These are phyloP conservation scores for Zygnema circumcarinatum DNA, from an alignment of 139 green algal species.

Conservation along the genomic window DNA sequence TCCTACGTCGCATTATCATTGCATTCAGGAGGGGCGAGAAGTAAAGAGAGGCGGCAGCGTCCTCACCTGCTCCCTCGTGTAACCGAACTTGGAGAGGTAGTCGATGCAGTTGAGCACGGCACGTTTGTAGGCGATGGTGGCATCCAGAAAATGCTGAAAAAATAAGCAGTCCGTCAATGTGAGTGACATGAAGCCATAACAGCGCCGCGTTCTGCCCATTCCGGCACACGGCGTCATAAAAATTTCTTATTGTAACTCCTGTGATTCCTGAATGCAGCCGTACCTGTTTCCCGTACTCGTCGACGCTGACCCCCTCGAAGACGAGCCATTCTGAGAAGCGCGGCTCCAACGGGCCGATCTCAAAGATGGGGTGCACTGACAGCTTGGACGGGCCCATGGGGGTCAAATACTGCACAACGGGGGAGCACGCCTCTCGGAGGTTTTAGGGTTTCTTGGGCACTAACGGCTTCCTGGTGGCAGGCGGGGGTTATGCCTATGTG, in stretches of 20 bases:
- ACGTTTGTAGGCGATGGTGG: conserved; percentile 78
- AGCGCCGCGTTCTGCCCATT: no score
- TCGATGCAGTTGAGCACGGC: conserved; percentile 79
- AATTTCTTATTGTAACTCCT: no score
- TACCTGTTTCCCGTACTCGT: conserved; percentile 66
- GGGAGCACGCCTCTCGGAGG: no score
- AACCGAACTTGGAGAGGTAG: conserved; percentile 80
- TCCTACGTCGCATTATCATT: no score
- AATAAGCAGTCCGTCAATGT: background rate
- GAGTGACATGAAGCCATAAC: background rate
- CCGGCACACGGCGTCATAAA: no score
- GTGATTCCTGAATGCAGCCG: no score
- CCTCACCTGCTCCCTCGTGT: conserved; percentile 43
- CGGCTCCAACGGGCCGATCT: conserved; percentile 78
- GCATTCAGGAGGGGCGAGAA: no score
- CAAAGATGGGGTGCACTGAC: conserved; percentile 79
- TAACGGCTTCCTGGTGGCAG: no score
- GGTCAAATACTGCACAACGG: conserved; percentile 64
- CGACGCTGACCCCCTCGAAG: conserved; percentile 77
- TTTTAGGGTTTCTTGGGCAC: no score
- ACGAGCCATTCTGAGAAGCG: conserved; percentile 79
- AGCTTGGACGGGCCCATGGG: conserved; percentile 76
- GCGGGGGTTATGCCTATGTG: no score
- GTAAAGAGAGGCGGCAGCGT: no score
- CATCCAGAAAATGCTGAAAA: conserved; percentile 79